Conservation (phyloP, 75 land plant species). For the Cryptomeria japonica region DNA sequence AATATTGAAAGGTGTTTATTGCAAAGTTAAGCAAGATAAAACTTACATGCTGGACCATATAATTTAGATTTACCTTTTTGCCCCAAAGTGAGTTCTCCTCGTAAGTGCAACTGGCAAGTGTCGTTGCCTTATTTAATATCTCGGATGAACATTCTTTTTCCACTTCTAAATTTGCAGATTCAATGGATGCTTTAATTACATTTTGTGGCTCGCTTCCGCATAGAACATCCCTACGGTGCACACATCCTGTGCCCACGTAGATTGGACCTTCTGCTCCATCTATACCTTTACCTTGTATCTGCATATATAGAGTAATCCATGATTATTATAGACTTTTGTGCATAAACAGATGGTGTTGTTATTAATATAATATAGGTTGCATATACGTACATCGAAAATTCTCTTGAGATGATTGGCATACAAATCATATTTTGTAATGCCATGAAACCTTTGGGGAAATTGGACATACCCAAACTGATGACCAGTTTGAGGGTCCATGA, state of each 20-base stretch:
- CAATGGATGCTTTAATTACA: background rate
- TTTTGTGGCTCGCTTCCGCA: conserved; percentile 14
- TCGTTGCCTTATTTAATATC: conserved; percentile 16
- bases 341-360: background rate
- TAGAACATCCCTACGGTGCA: conserved; percentile 18
- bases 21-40: no score
- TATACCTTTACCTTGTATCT: conserved; percentile 26
- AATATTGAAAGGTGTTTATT: no score
- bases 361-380: background rate
- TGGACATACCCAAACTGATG: no score
- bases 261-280: conserved; percentile 27
- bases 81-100: background rate
- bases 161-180: background rate
- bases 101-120: background rate
- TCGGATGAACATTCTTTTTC: background rate
- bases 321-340: background rate
- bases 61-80: background rate
- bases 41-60: no score
- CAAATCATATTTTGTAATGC: conserved; percentile 3
- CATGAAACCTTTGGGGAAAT: no score
- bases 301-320: background rate
- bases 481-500: no score
- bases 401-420: conserved; percentile 26
- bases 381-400: conserved; percentile 19
- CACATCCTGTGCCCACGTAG: conserved; percentile 8